Base-by-base conservation (phyloP, 1,284 basidiomycete species). In the Tilletia caries region DNA sequence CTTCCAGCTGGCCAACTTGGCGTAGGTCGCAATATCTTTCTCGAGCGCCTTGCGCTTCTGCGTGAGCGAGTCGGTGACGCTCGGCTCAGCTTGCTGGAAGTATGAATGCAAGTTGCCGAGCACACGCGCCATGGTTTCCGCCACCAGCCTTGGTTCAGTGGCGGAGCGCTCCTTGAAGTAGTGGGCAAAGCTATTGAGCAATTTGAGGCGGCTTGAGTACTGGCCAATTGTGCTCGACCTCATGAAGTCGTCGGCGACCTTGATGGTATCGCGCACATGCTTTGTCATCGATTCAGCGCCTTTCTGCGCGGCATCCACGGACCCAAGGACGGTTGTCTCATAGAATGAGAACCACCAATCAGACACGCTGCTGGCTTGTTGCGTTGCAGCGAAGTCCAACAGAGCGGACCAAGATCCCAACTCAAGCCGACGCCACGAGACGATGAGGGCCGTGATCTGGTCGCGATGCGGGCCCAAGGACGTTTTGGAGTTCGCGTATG, bases 1-100 rank as follows among this genome's bases (percentile, higher is more conserved):
- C 83, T 92, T 95, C 96, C 96, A 98, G 79, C 93, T 96, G 0
- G 96, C 96, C 48, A 99, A 87, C 83, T 93, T 94, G 86, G 98
- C 91, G 81, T 92, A 91, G 68, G 89, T 89, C 70, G 87, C 88
- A 67, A 98, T 88, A 67, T 95, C 91, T 77, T 90, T 91, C 84
- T 97, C 93, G 54, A 97, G 83, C 1, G 82, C 82, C 1, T 83
- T 84, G 69, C 90, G 88, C 82, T 93, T 89, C 10, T 86, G 84
- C 3, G 81, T 76, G n/a, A 96, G 84, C 6, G 86, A 86, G 6
- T 84, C 80, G 6, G 84, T 79, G 44, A 96, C 83, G 4, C 85
- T 83, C 0, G 85, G 76, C 10, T 86, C 81, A 81, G 90, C 93
- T 48, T 92, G 88, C 13, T 82, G 75, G 79, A 91, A 96, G 83